These are phyloP conservation scores for Trapa bicornis DNA, from an alignment of 345 rosid genomes.

Conservation along the genomic window DNA sequence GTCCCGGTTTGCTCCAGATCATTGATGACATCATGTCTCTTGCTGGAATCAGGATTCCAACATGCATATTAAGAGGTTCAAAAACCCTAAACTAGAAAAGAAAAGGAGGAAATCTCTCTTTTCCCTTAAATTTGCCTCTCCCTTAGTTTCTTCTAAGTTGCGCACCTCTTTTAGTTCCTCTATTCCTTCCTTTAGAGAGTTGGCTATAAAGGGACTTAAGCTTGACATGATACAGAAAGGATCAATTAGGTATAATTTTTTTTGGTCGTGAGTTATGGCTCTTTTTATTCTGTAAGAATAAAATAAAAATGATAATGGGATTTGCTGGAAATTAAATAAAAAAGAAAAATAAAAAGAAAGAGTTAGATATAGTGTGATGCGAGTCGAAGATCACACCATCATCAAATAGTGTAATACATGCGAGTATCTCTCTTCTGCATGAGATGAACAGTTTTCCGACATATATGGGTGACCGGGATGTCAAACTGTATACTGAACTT, in stretches of 20 bases:
- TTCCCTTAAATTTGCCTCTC: neutral
- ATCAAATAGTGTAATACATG: too few species aligned
- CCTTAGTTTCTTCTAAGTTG: too few species aligned
- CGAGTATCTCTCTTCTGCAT: too few species aligned
- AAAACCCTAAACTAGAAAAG: conserved; percentile 16
- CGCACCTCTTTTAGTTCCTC: neutral
- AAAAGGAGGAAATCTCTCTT: conserved; percentile 1
- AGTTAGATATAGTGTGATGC: neutral
- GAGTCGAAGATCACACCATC: neutral
- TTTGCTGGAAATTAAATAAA: neutral
- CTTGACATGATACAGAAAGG: neutral
- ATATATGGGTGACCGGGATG: neutral
- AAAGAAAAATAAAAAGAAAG: conserved; percentile 3
- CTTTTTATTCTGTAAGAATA: neutral
- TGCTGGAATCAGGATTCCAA: conserved; percentile 51
- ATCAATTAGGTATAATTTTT: neutral
- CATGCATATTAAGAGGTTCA: conserved; percentile 29
- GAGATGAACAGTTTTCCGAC: too few species aligned
- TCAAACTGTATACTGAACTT: neutral
- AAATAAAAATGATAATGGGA: neutral
- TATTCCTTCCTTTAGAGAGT: conserved; percentile 7
- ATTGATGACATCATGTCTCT: conserved; percentile 45
- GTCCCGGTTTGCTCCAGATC: conserved; percentile 26
- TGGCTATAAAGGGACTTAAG: conserved; percentile 7
- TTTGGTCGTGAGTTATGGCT: neutral